Base-by-base conservation (phyloP, 495 filamentous ascomycete genomes). In the Hypoxylon intermedium region DNA sequence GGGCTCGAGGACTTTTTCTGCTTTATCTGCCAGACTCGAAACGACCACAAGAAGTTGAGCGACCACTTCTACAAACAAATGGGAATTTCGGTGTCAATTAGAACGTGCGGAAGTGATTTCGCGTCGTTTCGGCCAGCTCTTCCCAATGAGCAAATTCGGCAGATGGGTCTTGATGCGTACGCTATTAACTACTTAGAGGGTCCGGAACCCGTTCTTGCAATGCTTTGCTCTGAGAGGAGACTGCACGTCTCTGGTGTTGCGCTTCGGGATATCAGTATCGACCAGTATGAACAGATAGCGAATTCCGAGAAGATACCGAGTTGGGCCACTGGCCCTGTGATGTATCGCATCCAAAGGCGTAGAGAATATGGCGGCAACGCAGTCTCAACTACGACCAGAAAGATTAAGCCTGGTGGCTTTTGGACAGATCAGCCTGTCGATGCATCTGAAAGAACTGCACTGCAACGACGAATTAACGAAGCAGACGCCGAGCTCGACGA, bases 361-460 rank as follows among this genome's bases (percentile, higher is more conserved):
- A 72, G 77, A 56, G 92, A 96, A 69, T 96, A 95, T 70, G 91
- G 89, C 0, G 75, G 84, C 0, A 67, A 69, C 13, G 91, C 88
- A 5, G 77, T 76, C 6, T 90, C 90, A 5, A 92, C 89, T 5
- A 73, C 72, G 6, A 83, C 87, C 0, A 79, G 72, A 37, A 68
- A 72, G 42, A 53, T 96, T 1, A 74, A 61, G 9, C 70, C 62
- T 28, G 90, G 89, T 2, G 69, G 67, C 11, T 77, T 82, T 49
- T 97, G 92, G 89, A 91, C 88, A 2, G 83, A 91, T 54, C 85
- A 90, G 63, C 88, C 90, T 3, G 82, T 91, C 9, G 88, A 94
- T 69, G 62, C 66, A 0, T 74, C 80, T 21, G 80, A 83, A 47
- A 91, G 88, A 65, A 67, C 72, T 9, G 78, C 77, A 2, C 72